Evolutionary conservation across 768 basidiomycete genomes (phyloP), one percentile per base, ranked within the genome.

Genomic region (Termitomyces sp.): DNA sequence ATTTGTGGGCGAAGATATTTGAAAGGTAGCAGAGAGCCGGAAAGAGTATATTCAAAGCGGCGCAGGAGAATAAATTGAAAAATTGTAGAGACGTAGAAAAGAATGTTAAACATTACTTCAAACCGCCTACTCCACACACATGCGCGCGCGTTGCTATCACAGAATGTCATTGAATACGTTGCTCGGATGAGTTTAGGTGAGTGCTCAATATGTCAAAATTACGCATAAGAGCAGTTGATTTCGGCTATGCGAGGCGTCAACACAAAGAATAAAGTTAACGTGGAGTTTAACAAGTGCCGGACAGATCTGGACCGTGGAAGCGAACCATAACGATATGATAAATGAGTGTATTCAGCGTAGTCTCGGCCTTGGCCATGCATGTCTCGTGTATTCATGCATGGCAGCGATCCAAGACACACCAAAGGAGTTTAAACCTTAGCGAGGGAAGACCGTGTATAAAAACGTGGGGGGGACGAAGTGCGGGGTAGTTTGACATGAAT

Each of bases 401-500:
- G 33, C 40, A 43, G 48, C 24, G 18, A 46, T 48, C 40, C 52
- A 46, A 45, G 56, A 57, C 55, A 53, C 2, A 35, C 20, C 32
- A n/a, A 40, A 26, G 52, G 51, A 36, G 51, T 26, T 20, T 22
- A 26, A 50, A 24, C 13, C 44, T 43, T 49, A 28, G 47, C 52
- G 22, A 36, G 53, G 4, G 47, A 57, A 53, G 43, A 57, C 18
- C 46, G 30, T 49, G 32, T 22, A 42, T 52, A 30, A 46, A 36
- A 24, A 55, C 24, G 1, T 56, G 49, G 35, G 49, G 49, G 56
- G 32, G 52, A 32, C 12, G 20, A 30, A 35, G 33, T 38, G 24
- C 43, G 44, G 53, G 61, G 61, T 58, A 48, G 8, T n/a, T 47
- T 58, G 46, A 45, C 49, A 44, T 38, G 50, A 46, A 58, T 58